Conservation (phyloP, 768 basidiomycete genomes). For the Hygrophoropsis aurantiaca region DNA sequence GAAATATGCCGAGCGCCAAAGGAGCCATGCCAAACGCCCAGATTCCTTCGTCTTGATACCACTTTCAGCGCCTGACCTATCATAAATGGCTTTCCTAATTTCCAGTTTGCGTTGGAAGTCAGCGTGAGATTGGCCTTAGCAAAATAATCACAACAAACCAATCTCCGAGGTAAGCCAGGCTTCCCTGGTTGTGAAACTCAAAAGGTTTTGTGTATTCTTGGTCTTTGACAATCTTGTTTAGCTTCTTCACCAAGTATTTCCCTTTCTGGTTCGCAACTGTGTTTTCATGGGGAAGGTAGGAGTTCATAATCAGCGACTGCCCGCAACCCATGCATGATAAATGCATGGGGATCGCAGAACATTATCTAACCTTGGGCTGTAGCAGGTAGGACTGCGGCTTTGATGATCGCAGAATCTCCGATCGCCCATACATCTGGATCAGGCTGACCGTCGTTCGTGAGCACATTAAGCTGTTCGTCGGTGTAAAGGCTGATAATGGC, state of each 20-base stretch:
- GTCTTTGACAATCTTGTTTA: conserved; percentile 64
- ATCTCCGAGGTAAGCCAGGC: conserved; percentile 77
- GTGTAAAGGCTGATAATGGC: conserved; percentile 39
- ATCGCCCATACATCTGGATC: conserved; percentile 78
- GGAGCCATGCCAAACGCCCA: conserved; percentile 71
- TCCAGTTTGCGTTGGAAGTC: no score
- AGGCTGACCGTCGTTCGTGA: conserved; percentile 50
- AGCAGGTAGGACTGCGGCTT: conserved; percentile 64
- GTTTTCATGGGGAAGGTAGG: no score
- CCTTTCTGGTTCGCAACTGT: conserved; percentile 79
- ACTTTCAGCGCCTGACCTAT: conserved; percentile 51
- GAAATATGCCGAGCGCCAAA: conserved; percentile 83
- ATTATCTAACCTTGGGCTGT: conserved; percentile 80
- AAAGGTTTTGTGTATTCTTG: conserved; percentile 52
- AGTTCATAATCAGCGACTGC: conserved; percentile 11
- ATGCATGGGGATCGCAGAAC: conserved; percentile 12
- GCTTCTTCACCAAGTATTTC: conserved; percentile 59
- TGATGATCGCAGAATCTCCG: conserved; percentile 72
- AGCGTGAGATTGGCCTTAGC: conserved; percentile 4
- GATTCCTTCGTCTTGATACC: conserved; percentile 59
- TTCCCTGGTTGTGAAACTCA: conserved; percentile 70
- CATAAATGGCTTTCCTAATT: conserved; percentile 76
- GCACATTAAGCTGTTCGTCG: conserved; percentile 60
- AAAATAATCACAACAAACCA: conserved; percentile 43
- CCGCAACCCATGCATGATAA: conserved; percentile 16